Percentiles rank a stretch among this genome's conserved stretches.
Evolutionary conservation across 495 filamentous ascomycete genomes (phyloP).

Genomic region (Hypoxylon lienhwacheense): DNA sequence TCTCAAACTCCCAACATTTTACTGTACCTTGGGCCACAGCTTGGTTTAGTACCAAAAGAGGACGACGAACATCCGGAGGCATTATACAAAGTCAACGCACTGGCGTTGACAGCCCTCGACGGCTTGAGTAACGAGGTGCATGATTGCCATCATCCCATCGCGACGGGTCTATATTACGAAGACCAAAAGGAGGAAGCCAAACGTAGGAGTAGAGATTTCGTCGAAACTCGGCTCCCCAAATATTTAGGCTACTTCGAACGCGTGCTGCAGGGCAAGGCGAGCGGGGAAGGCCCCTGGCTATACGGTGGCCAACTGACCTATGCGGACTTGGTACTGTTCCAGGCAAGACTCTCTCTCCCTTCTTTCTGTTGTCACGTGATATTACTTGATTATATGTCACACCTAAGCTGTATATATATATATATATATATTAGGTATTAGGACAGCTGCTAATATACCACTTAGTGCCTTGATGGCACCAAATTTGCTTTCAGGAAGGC

Average conservation of each 20-base stretch:
- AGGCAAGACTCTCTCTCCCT: constrained; percentile 45
- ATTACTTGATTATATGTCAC: too few relatives aligned
- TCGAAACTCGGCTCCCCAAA: constrained; percentile 63
- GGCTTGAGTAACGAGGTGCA: constrained; percentile 65
- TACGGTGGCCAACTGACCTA: constrained; percentile 61
- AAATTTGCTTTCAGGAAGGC: constrained; percentile 61
- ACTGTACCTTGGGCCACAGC: constrained; percentile 57
- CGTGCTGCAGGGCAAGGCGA: constrained; percentile 58
- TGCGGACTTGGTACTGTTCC: constrained; percentile 70
- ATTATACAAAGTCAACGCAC: constrained; percentile 54
- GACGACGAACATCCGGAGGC: constrained; percentile 47
- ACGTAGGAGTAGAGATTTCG: constrained; percentile 53
- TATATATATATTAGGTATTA: background rate
- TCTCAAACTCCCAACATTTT: constrained; percentile 68
- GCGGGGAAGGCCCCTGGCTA: constrained; percentile 58
- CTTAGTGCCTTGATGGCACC: constrained; percentile 44
- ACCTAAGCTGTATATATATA: too few relatives aligned
- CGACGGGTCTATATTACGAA: constrained; percentile 60
- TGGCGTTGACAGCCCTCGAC: constrained; percentile 69
- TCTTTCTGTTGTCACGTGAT: background rate
- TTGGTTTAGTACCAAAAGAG: constrained; percentile 51
- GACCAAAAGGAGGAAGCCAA: constrained; percentile 65
- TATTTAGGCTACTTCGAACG: constrained; percentile 66
- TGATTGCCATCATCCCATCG: constrained; percentile 68
- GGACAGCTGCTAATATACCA: constrained; percentile 6